Conservation (phyloP, 164 flowering plant species). For the Magnolia officinalis region DNA sequence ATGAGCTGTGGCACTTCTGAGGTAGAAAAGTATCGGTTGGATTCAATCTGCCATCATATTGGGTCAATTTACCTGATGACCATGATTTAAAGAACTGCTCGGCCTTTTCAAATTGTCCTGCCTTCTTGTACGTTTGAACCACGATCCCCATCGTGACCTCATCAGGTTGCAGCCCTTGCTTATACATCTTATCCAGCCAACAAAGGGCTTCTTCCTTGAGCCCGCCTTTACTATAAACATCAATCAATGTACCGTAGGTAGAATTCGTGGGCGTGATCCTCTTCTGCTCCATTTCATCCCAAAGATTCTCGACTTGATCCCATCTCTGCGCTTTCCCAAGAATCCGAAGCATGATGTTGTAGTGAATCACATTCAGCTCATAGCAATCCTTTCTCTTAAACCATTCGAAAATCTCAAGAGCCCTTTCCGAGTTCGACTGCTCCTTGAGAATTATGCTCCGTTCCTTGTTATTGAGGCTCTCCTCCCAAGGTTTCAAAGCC, state of each 20-base stretch:
- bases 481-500: constrained; percentile 81
- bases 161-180: constrained; percentile 75
- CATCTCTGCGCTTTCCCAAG: constrained; percentile 73
- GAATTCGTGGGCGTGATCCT: constrained; percentile 61
- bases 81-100: constrained; percentile 74
- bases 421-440: constrained; percentile 74
- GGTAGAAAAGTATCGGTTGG: constrained; percentile 11
- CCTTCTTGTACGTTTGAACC: constrained; percentile 71
- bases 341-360: constrained; percentile 77
- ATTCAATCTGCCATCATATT: constrained; percentile 9
- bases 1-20: constrained; percentile 40
- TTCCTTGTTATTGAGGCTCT: constrained; percentile 60
- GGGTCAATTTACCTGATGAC: constrained; percentile 38
- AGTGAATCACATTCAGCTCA: constrained; percentile 91
- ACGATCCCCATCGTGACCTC: constrained; percentile 89
- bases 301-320: constrained; percentile 50
- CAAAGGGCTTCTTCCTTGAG: constrained; percentile 53
- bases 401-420: constrained; percentile 85
- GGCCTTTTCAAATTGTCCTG: constrained; percentile 72
- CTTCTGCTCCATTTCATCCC: constrained; percentile 61
- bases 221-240: constrained; percentile 88
- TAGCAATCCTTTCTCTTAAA: constrained; percentile 71
- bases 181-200: constrained; percentile 71
- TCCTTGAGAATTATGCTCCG: constrained; percentile 92
- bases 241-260: constrained; percentile 86